Conservation (phyloP, 2,329 filamentous ascomycete species). For the Zymoseptoria tritici region DNA sequence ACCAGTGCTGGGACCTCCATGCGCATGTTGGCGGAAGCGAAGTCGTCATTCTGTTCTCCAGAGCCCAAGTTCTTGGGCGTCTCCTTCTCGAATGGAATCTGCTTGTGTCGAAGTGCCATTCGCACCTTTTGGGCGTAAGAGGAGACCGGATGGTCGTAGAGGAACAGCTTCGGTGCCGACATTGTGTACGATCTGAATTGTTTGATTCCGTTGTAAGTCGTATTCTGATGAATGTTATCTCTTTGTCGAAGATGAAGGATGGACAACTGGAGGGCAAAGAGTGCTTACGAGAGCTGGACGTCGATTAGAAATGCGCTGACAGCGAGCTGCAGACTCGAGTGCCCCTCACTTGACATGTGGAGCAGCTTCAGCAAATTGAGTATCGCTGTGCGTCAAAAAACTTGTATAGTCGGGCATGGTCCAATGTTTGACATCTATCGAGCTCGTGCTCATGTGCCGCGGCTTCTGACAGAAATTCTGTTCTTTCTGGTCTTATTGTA, state of each 20-base stretch:
- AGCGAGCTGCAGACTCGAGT: not conserved
- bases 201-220: no score
- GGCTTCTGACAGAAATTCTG: no score
- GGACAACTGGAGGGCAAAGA: no score
- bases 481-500: no score
- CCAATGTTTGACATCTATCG: no score
- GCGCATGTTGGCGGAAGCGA: constrained; percentile 26
- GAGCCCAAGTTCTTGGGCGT: constrained; percentile 31
- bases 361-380: no score
- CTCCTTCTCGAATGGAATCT: constrained; percentile 29
- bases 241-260: no score
- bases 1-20: constrained; percentile 31
- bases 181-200: not conserved
- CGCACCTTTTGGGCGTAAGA: constrained; percentile 35
- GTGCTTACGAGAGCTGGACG: no score
- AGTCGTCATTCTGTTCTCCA: constrained; percentile 22
- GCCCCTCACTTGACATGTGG: not conserved
- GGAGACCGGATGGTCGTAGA: constrained; percentile 25
- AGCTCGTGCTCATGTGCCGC: no score
- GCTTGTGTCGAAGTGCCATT: constrained; percentile 31
- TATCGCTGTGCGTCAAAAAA: no score
- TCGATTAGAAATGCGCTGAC: not conserved
- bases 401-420: no score
- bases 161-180: constrained; percentile 17
- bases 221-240: no score